Percentiles rank a stretch among this genome's conserved stretches.
These are phyloP conservation scores for Marchantia paleacea DNA, from an alignment of 225 moss, liverwort and hornwort species.

Conservation along the genomic window DNA sequence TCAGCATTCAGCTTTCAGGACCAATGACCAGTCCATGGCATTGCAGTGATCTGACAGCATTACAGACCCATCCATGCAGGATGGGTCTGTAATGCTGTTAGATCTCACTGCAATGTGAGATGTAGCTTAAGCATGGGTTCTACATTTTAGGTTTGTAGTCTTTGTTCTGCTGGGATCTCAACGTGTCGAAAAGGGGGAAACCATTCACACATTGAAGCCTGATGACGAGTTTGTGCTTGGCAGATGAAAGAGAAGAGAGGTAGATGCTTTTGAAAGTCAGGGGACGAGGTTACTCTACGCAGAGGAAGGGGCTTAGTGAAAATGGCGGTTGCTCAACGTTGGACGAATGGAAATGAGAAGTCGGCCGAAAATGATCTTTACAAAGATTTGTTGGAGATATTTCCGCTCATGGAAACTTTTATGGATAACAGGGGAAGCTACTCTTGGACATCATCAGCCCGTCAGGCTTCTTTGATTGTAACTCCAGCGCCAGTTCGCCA, in stretches of 20 bases:
- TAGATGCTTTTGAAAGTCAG: neutral
- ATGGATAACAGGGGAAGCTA: conserved; percentile 15
- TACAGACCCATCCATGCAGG: no score
- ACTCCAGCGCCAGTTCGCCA: conserved; percentile 23
- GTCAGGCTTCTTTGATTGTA: conserved; percentile 20
- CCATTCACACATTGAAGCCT: neutral
- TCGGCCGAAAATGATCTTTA: conserved; percentile 1
- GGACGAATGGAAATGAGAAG: conserved; percentile 11
- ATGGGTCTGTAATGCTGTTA: no score
- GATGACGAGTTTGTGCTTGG: neutral
- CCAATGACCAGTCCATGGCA: no score
- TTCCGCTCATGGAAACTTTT: conserved; percentile 23
- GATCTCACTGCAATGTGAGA: no score
- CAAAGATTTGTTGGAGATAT: conserved; percentile 20
- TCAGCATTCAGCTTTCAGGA: no score
- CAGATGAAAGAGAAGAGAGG: conserved; percentile 2
- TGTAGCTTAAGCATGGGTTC: no score
- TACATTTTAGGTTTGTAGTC: no score
- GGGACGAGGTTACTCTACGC: neutral
- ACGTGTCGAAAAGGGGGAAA: neutral
- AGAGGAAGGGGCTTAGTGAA: neutral
- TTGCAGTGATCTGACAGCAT: no score
- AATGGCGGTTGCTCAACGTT: conserved; percentile 15
- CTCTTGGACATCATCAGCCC: conserved; percentile 1
- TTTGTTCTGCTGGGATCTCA: no score